phyloP scores from a whole-genome alignment of 2,329 filamentous ascomycete species.

The Alternaria arborescens region DNA sequence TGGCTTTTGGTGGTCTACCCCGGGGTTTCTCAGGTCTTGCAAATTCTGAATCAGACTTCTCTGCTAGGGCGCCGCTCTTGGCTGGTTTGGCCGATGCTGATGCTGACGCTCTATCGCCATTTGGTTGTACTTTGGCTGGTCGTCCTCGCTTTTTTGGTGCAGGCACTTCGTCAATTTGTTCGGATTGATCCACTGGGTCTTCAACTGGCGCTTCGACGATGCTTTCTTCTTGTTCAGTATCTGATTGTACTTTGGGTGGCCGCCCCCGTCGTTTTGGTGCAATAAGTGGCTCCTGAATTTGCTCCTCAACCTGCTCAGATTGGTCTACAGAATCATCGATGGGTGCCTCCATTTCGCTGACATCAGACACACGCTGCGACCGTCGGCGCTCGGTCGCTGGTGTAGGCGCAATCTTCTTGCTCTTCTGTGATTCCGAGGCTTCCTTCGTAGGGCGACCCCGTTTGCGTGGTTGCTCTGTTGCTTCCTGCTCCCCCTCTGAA shows the following conservation, averaged over 20 bases:
- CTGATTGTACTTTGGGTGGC: constrained; percentile 31
- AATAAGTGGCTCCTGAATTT: constrained; percentile 16
- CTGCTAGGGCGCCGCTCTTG: constrained; percentile 18
- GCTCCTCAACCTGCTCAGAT: constrained; percentile 33
- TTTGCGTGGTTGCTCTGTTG: constrained; percentile 28
- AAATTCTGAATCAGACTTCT: constrained; percentile 30
- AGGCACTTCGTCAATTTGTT: constrained; percentile 32
- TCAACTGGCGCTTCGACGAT: constrained; percentile 28
- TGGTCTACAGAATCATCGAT: constrained; percentile 25
- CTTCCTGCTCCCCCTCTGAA: constrained; percentile 26
- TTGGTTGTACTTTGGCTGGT: constrained; percentile 31
- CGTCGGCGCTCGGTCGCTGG: constrained; percentile 29
- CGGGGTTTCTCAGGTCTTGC: constrained; percentile 38
- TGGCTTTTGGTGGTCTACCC: constrained; percentile 34
- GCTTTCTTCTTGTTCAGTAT: constrained; percentile 21
- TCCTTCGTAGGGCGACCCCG: constrained; percentile 22
- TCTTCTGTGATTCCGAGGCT: constrained; percentile 23
- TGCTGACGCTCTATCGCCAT: constrained; percentile 19
- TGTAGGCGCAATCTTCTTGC: constrained; percentile 30
- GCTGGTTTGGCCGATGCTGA: constrained; percentile 13
- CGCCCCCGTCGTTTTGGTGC: constrained; percentile 38
- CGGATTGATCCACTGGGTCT: constrained; percentile 28
- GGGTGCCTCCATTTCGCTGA: constrained; percentile 40
- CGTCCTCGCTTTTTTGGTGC: constrained; percentile 39
- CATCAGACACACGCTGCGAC: constrained; percentile 41